Percentiles rank a stretch among this genome's conserved stretches.
These are phyloP conservation scores for Aspergillus intermedius DNA, from an alignment of 2,329 filamentous ascomycete species.

Conservation along the genomic window DNA sequence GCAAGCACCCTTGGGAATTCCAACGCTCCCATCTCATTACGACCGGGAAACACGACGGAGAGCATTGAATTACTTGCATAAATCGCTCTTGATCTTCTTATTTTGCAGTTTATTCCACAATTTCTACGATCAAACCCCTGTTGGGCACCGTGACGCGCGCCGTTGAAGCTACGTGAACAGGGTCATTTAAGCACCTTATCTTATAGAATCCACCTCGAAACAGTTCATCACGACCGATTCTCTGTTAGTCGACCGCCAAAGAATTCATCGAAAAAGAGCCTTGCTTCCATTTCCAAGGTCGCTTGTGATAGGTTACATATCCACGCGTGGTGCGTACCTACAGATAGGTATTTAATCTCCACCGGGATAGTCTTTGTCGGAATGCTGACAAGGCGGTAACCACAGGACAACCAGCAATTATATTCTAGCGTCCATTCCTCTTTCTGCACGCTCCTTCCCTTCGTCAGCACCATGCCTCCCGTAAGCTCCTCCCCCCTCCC, in stretches of 20 bases:
- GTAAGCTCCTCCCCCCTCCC: conserved; percentile 38
- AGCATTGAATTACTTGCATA: not conserved
- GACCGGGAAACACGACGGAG: not conserved
- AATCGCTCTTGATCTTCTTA: not conserved
- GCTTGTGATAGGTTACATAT: conserved; percentile 22
- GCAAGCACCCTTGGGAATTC: too few relatives aligned
- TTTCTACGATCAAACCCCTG: not conserved
- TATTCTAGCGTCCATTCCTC: conserved; percentile 14
- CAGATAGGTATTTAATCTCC: conserved; percentile 30
- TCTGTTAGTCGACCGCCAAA: not conserved
- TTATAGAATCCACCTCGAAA: conserved; percentile 17
- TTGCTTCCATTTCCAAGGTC: conserved; percentile 14
- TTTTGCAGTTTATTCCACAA: not conserved
- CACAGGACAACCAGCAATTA: conserved; percentile 23
- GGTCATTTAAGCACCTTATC: conserved; percentile 19
- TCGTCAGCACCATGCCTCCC: conserved; percentile 48
- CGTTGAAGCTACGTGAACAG: conserved; percentile 13
- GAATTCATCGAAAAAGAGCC: conserved; percentile 6
- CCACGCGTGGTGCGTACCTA: conserved; percentile 33
- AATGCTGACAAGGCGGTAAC: conserved; percentile 30
- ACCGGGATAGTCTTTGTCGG: conserved; percentile 24
- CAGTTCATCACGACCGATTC: conserved; percentile 12
- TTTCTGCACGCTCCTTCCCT: conserved; percentile 16
- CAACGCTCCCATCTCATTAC: too few relatives aligned
- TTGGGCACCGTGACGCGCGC: conserved; percentile 6